These are phyloP conservation scores for Calonectria fujianensis DNA, from an alignment of 2,329 filamentous ascomycete species.

Conservation along the genomic window DNA sequence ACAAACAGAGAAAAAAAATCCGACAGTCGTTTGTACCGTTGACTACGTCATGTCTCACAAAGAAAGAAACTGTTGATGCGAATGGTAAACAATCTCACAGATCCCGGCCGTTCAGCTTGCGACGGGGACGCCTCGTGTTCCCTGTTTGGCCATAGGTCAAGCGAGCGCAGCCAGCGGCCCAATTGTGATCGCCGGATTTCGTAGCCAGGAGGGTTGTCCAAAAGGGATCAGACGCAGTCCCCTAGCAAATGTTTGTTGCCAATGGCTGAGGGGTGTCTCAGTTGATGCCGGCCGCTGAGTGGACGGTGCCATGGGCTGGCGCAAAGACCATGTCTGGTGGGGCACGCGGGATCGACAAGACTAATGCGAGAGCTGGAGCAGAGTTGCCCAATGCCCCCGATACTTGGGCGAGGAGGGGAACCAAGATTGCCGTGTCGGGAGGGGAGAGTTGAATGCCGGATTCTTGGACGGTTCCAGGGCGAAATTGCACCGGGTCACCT, in stretches of 20 bases:
- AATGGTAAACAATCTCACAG: constrained; percentile 16
- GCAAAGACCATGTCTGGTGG: constrained; percentile 20
- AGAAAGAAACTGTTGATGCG: neutral
- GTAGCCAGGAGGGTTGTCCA: constrained; percentile 3
- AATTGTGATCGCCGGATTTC: constrained; percentile 37
- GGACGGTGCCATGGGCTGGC: constrained; percentile 7
- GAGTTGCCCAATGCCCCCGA: neutral
- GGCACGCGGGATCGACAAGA: constrained; percentile 42
- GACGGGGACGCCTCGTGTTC: constrained; percentile 36
- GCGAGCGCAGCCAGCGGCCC: constrained; percentile 9
- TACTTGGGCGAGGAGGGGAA: constrained; percentile 20
- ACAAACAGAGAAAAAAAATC: neutral
- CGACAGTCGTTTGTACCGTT: neutral
- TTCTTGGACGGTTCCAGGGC: constrained; percentile 17
- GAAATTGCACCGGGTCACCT: constrained; percentile 20
- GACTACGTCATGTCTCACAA: constrained; percentile 17
- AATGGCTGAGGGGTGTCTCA: constrained; percentile 41
- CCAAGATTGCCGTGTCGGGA: constrained; percentile 28
- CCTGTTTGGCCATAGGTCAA: neutral
- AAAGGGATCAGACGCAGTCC: constrained; percentile 7
- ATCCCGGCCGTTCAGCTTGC: constrained; percentile 35
- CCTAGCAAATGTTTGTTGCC: constrained; percentile 26
- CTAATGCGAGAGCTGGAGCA: constrained; percentile 36
- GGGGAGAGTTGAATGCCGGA: constrained; percentile 21
- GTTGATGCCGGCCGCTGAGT: constrained; percentile 31